Base-by-base conservation (phyloP, 2,329 filamentous ascomycete genomes). In the Ophiognomonia clavigignenti-juglandacearum region DNA sequence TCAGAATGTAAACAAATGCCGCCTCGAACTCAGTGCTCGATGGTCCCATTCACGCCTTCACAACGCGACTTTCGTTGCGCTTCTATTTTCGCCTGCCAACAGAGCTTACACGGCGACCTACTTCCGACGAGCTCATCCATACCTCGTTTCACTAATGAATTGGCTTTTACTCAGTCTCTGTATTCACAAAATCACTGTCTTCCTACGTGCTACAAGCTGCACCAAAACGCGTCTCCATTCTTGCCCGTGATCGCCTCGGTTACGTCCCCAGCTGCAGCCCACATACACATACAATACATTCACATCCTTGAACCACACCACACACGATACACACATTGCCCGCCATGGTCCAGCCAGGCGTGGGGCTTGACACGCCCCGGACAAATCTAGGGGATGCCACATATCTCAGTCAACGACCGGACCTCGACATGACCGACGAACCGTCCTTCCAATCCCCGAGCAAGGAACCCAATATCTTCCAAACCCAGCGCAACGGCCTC, bases 331-430 rank as follows among this genome's bases (percentile, higher is more conserved):
- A 52, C 51, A 46, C 26, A 32, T n/a, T 52, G 19, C 29, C 50
- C 64, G 71, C 59, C 57, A 88, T 88, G 84, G 78, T 76, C 50
- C 76, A 78, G 54, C 77, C 79, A 34, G 84, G 83, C 61, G 77
- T 74, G 57, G 75, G 69, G 63, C 78, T 95, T 68, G 86, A 93
- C 68, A 95, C 91, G 58, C 92, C 92, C 60, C 85, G 86, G 63
- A 95, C 89, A 52, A 86, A 90, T 61, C 67, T 83, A 56, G 89
- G 86, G 61, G 89, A 96, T 76, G 83, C 82, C 67, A 95, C 90
- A 56, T 92, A 85, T 66, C 74, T 95, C 53, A 81, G 70, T 65
- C 73, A 82, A 67, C 68, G 78, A 68, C 70, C 82, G 57, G 84
- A 89, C 61, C 82, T 95, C 61, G 89, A 95, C 58, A 83, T 92